Base-by-base conservation (phyloP, 208 protist genomes). In the Acanthamoeba lenticulata region DNA sequence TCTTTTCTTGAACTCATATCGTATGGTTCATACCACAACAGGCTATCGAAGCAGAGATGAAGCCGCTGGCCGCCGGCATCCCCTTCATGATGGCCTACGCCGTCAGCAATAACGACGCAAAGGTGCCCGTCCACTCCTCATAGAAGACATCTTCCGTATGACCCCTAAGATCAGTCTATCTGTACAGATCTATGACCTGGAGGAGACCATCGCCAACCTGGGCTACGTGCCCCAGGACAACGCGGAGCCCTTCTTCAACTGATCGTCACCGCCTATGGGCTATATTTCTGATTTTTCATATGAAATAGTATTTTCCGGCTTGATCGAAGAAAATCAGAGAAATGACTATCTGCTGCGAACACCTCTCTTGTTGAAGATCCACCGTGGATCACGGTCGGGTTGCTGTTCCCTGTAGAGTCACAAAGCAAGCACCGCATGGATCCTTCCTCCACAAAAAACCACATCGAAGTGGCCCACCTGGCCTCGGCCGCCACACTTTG, bases 51-150 rank as follows among this genome's bases (percentile, higher is more conserved):
- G 72, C 32, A 27, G 38, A 42, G 13, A 83, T 83, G 24, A 42
- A 83, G 27, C 72, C 72, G 11, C 7, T 27, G 6, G 24, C 32
- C 24, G 38, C 11, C 5, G 72, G 32, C 9, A 83, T 83, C 38
- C 72, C 72, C 11, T 83, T 38, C 42, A 83, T 83, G 72, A 83
- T 83, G 19, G 34, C 38, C 72, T 83, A 83, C 32, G 72, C 72
- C 34, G 34, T 42, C 36, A 83, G 72, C 72, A 83, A 83, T 29
- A 83, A 83, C 42, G 72, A 49, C 34, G n/a, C 13, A 4, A 83
- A 83, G n/a, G 42, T 42, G 42, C 47, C 47, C 5, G 9, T 52
- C 47, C 47, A 52, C 47, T 19, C 47, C 47, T 19, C 47, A 5
- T 19, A 52, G 47, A 5, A 52, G 9, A 52, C 15, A 15, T 52